Base-by-base conservation (phyloP, 371 early-diverging fungal species). In the Saksenaea oblongispora region DNA sequence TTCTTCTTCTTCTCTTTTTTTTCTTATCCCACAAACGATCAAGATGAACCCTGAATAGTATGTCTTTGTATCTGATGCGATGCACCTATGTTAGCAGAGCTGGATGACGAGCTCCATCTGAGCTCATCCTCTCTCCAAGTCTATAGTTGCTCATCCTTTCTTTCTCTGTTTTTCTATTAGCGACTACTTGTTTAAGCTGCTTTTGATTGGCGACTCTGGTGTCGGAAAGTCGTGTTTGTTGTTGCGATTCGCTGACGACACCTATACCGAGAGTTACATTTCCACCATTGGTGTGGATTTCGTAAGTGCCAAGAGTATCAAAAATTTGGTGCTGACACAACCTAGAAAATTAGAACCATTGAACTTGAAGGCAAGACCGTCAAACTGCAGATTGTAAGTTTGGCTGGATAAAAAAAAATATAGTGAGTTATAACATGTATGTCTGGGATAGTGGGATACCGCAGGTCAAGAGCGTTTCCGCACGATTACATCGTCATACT, bases 401-500 rank as follows among this genome's bases (percentile, higher is more conserved):
- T 14, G 3, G 39, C 8, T 10, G 51, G 51, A n/a, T 47, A 17
- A 47, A 47, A 17, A 47, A 47, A 44, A 47, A 47, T 17, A 47
- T 47, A 22, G n/a, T 22, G 24, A 47, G 1, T 22, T 47, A 47
- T 18, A 47, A 47, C 35, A 56, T 44, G 34, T 27, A 24, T 26
- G 18, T 63, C 26, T 27, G 24, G 37, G 34, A 51, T 73, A 79
- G 80, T 99, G 98, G 99, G 99, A 99, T 80, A 99, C 99, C n/a
- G 99, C 99, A 37, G 99, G 99, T 28, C 99, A 99, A 86, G 99
- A 99, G 78, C 91, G 99, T 66, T 99, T 99, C 91, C 89, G 98
- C 63, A 97, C 99, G 17, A 98, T 99, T 64, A 98, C 99, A 36
- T 95, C 96, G 0, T 96, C 97, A 36, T 99, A 99, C 86, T 98